phyloP scores from a whole-genome alignment of 805 yeast species.

The Wickerhamiella spandovensis region DNA sequence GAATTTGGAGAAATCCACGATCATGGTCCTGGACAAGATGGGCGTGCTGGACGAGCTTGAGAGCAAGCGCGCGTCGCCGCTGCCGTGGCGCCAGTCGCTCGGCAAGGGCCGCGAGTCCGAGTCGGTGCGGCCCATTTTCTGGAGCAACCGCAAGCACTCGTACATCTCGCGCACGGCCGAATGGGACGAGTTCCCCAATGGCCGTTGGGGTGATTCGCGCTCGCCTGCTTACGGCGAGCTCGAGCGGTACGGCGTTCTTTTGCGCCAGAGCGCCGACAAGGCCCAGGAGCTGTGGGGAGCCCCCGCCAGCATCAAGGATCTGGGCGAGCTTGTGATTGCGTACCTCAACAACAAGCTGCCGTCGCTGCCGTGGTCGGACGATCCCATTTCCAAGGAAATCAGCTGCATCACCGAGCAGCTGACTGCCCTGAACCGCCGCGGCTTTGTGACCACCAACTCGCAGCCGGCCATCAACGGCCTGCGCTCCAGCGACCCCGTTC shows the following conservation, averaged over 20 bases:
- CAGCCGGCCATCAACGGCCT: conserved; percentile 87
- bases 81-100: conserved; percentile 87
- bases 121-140: conserved; percentile 83
- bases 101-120: conserved; percentile 70
- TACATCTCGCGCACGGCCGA: conserved; percentile 79
- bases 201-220: conserved; percentile 96
- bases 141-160: conserved; percentile 87
- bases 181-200: conserved; percentile 98
- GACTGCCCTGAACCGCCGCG: conserved; percentile 48
- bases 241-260: conserved; percentile 65
- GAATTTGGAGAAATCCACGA: conserved; percentile 86
- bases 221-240: conserved; percentile 95
- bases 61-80: conserved; percentile 10
- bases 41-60: conserved; percentile 30
- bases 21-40: conserved; percentile 72
- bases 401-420: conserved; percentile 45
- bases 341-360: conserved; percentile 59
- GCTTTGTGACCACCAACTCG: conserved; percentile 75
- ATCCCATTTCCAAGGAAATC: conserved; percentile 71
- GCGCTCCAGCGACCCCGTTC: conserved; percentile 51
- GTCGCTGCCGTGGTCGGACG: conserved; percentile 90
- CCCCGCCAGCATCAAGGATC: conserved; percentile 48
- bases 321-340: conserved; percentile 48
- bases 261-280: conserved; percentile 62
- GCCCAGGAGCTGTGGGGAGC: conserved; percentile 81